phyloP scores from a whole-genome alignment of 2,329 filamentous ascomycete genomes.

The Phoma herbarum region DNA sequence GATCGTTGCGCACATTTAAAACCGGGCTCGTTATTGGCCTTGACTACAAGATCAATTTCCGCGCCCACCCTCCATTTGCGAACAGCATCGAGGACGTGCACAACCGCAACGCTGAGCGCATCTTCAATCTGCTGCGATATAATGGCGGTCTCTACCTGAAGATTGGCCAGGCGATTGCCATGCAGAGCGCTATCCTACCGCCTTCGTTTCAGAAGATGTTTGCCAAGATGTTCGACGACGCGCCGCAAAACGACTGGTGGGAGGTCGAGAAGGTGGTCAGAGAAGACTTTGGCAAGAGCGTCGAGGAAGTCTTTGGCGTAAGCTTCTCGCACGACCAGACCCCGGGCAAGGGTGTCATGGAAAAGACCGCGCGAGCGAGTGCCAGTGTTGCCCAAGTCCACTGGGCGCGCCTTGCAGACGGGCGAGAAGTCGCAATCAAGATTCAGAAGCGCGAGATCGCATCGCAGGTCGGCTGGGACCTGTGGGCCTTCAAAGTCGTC shows the following conservation, averaged over 20 bases:
- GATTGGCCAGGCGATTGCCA: slow-evolving; percentile 97
- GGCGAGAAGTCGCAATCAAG: slow-evolving; percentile 92
- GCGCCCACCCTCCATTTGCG: slow-evolving; percentile 76
- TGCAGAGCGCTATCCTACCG: slow-evolving; percentile 94
- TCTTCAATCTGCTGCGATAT: slow-evolving; percentile 80
- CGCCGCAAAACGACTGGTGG: slow-evolving; percentile 88
- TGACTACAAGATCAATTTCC: slow-evolving; percentile 98
- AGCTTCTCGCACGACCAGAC: slow-evolving; percentile 72
- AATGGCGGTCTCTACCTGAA: slow-evolving; percentile 97
- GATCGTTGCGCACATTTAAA: slow-evolving; percentile 82
- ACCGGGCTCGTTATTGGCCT: slow-evolving; percentile 81
- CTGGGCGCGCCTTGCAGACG: slow-evolving; percentile 87
- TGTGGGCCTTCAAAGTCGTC: slow-evolving; percentile 95
- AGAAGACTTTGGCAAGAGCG: slow-evolving; percentile 83
- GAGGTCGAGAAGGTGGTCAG: slow-evolving; percentile 85
- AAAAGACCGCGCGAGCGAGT: slow-evolving; percentile 76
- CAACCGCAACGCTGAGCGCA: slow-evolving; percentile 79
- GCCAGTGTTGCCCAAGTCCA: slow-evolving; percentile 97
- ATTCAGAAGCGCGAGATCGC: slow-evolving; percentile 95
- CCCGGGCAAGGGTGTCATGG: slow-evolving; percentile 70
- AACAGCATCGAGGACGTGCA: slow-evolving; percentile 81
- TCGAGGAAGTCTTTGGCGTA: slow-evolving; percentile 92
- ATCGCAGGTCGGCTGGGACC: slow-evolving; percentile 89
- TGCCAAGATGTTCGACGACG: slow-evolving; percentile 95
- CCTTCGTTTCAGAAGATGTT: slow-evolving; percentile 98